These are phyloP conservation scores for Bertia moriformis DNA, from an alignment of 2,329 filamentous ascomycete genomes.

Conservation along the genomic window DNA sequence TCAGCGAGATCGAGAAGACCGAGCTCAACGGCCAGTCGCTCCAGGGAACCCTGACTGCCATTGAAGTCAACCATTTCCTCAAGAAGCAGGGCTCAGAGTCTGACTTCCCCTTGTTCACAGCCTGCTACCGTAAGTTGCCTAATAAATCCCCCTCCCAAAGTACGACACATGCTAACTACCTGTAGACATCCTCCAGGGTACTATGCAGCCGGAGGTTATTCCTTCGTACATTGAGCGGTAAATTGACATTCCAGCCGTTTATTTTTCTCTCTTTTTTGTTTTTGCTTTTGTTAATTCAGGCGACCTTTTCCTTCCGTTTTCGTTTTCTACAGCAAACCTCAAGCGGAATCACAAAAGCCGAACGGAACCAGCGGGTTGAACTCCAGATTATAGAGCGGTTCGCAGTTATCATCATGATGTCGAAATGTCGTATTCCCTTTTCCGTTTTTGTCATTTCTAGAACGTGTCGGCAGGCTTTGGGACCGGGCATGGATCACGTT, in stretches of 20 bases:
- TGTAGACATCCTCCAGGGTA: not conserved
- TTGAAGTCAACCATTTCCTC: conserved; percentile 81
- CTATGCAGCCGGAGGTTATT: not conserved
- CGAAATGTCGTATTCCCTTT: no score
- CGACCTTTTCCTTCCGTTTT: no score
- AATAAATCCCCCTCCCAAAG: no score
- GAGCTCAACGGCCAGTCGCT: conserved; percentile 95
- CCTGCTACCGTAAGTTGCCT: conserved; percentile 52
- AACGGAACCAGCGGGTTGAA: not conserved
- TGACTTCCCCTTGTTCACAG: conserved; percentile 85
- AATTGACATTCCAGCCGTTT: not conserved
- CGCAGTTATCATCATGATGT: no score
- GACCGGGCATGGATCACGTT: no score
- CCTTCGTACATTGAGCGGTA: conserved; percentile 1
- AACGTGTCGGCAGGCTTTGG: no score
- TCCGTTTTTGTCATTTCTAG: no score
- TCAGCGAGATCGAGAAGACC: conserved; percentile 74
- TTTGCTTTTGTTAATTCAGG: no score
- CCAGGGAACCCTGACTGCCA: conserved; percentile 82
- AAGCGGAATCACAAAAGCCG: not conserved
- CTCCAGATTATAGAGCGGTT: not conserved
- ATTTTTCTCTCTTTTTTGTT: not conserved
- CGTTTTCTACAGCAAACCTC: not conserved
- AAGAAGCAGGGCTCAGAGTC: conserved; percentile 62
- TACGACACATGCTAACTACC: not conserved